These are phyloP conservation scores for Neckera pumila DNA, from an alignment of 225 moss, liverwort and hornwort species.

Conservation along the genomic window DNA sequence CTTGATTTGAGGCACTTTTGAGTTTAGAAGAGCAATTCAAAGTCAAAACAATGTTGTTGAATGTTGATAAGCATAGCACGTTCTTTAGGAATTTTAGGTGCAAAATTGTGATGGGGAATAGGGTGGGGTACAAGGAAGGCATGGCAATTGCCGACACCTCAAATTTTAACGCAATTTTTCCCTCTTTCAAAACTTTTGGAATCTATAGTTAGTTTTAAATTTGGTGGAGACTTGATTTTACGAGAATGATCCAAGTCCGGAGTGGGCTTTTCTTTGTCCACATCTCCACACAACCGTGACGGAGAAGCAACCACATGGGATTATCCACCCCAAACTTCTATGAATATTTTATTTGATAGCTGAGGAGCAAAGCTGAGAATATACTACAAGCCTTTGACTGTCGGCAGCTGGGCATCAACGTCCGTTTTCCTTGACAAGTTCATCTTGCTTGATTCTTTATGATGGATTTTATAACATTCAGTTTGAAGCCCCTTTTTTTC, in stretches of 20 bases:
- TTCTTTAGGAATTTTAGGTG: neutral
- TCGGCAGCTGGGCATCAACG: neutral
- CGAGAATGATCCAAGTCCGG: neutral
- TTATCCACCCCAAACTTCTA: neutral
- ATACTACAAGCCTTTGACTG: neutral
- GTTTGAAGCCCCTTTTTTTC: neutral
- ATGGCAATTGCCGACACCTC: neutral
- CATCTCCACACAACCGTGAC: neutral
- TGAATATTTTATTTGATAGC: neutral
- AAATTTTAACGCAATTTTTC: neutral
- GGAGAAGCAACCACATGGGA: neutral
- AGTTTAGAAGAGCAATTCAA: accelerated
- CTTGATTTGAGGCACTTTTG: neutral
- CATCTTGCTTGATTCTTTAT: neutral
- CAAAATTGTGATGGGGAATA: neutral
- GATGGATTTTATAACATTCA: neutral
- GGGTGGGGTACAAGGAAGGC: no score
- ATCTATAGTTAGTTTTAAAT: neutral
- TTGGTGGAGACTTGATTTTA: neutral
- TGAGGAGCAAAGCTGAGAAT: neutral
- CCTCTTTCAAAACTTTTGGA: accelerated
- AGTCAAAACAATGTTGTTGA: neutral
- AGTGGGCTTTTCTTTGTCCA: neutral
- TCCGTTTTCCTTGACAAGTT: neutral
- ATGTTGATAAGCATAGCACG: neutral